Evolutionary conservation across 2,329 filamentous ascomycete species (phyloP).

Genomic region (Fusarium cicatricum): DNA sequence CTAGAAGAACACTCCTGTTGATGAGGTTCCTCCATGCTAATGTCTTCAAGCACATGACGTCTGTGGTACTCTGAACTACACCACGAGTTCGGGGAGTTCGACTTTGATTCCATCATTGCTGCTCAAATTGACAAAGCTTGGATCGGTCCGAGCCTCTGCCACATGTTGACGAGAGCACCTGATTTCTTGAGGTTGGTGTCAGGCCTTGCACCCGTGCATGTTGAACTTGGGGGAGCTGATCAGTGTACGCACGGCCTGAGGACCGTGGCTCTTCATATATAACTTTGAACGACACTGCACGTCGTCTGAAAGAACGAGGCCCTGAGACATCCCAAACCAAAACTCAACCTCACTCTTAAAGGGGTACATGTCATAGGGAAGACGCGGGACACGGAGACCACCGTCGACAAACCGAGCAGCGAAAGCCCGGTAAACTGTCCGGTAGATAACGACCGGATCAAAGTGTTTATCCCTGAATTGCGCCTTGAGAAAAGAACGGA

Average conservation of each 20-base stretch:
- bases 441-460: not conserved
- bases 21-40: too few species aligned
- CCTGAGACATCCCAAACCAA: not conserved
- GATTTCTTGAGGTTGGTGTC: not conserved
- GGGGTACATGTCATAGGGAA: not conserved
- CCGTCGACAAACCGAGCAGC: not conserved
- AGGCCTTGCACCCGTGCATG: not conserved
- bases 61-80: too few species aligned
- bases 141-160: not conserved
- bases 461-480: not conserved
- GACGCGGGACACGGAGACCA: not conserved
- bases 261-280: not conserved
- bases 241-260: not conserved
- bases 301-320: conserved; percentile 7
- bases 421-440: conserved; percentile 9
- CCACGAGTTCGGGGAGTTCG: too few species aligned
- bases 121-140: too few species aligned
- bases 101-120: too few species aligned
- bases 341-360: not conserved
- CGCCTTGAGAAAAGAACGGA: too few species aligned
- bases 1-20: too few species aligned
- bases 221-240: not conserved
- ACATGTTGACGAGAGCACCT: not conserved
- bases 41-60: too few species aligned
- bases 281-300: conserved; percentile 13